Evolutionary conservation across 139 green algal genomes (phyloP), one percentile per base, ranked within the genome.

Genomic region (Picochlorum sp.): DNA sequence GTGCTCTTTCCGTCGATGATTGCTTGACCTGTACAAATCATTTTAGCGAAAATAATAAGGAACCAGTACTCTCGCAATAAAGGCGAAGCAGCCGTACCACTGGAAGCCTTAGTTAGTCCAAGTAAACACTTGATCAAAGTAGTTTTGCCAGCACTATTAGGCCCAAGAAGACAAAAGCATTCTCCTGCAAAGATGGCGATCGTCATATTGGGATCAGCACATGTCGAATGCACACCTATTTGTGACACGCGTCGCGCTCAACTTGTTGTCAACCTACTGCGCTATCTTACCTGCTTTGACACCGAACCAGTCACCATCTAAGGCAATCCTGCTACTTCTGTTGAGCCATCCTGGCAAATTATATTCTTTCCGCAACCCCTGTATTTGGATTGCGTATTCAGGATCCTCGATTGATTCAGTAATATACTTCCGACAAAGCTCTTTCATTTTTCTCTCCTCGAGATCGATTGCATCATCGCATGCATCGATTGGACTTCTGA

Each of bases 1-100:
- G 92, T 83, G 63, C 70, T 72, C 59, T 85, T 37, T 54, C 85
- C 86, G 44, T 86, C 83, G 49, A 96, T 71, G 23, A 95, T 66
- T 8, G 85, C 88, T 34, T 92, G 85, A 28, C 89, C 89, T 61
- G 74, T 66, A 21, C 63, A 82, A 13, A 41, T 41, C 7, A 41
- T 41, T 30, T 41, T 41, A 41, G 34, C 34, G 34, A 41, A 41
- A 14, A 30, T 30, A 30, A 30, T 30, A 30, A 30, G 28, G 4
- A 30, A 30, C 28, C 28, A 30, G 28, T 30, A 30, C 28, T 30
- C 28, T 30, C 28, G 7, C 9, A 41, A 41, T 41, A 3, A 41
- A 41, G 7, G 8, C 20, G 69, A 57, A 70, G 49, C 32, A 30
- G 49, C 14, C 15, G 57, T 16, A 26, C 23, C 23, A 58, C 23